These are phyloP conservation scores for Aquilaria malaccensis DNA, from an alignment of 345 rosid species.

Conservation along the genomic window DNA sequence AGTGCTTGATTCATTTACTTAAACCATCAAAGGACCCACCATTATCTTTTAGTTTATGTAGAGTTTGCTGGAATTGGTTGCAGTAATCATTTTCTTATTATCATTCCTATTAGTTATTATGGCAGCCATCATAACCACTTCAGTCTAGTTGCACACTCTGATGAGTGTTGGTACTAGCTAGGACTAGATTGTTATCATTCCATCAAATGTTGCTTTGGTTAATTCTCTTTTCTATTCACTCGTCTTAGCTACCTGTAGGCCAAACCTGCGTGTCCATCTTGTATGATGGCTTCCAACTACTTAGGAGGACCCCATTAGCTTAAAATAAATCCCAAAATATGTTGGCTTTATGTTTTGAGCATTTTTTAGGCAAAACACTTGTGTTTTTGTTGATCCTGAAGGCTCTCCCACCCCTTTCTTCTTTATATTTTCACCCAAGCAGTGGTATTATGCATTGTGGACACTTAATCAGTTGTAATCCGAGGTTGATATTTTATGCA, in stretches of 20 bases:
- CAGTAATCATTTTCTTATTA: not conserved
- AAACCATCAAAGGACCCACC: constrained; percentile 20
- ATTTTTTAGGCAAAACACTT: too few species aligned
- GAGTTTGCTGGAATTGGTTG: constrained; percentile 10
- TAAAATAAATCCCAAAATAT: too few species aligned
- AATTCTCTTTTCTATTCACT: not conserved
- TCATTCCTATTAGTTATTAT: not conserved
- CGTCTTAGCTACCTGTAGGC: not conserved
- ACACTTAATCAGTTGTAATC: too few species aligned
- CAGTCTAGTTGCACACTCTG: too few species aligned
- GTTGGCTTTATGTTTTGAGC: too few species aligned
- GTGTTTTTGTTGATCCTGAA: too few species aligned
- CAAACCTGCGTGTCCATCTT: not conserved
- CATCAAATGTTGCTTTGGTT: not conserved
- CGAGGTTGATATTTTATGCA: too few species aligned
- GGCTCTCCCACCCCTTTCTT: too few species aligned
- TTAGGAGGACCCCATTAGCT: not conserved
- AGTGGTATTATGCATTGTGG: too few species aligned
- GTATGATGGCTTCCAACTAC: constrained; percentile 1
- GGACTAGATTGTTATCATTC: too few species aligned
- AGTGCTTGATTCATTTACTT: constrained; percentile 22
- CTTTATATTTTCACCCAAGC: too few species aligned
- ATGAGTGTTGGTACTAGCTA: too few species aligned
- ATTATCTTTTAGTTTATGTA: constrained; percentile 6
- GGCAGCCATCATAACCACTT: not conserved